A percentile compares a stretch with the other conserved stretches of the same genome.
These are phyloP conservation scores for Morella rubra DNA, from an alignment of 306 rosid genomes.

Conservation along the genomic window DNA sequence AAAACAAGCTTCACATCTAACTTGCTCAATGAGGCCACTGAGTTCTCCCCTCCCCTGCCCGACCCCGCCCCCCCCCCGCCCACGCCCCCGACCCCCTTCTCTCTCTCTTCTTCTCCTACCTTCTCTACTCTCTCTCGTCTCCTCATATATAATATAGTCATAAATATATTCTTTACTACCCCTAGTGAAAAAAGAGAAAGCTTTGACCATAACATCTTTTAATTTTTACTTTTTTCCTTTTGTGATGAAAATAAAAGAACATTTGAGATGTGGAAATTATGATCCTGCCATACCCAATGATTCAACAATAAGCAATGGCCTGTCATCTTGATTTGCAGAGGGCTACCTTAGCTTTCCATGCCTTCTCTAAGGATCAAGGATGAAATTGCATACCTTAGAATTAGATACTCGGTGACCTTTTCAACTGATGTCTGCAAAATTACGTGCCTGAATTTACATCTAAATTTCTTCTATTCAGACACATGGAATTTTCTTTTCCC, in stretches of 20 bases:
- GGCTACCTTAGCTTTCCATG: background rate
- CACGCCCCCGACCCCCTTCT: too few species aligned
- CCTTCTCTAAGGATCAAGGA: background rate
- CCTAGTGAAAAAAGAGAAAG: too few species aligned
- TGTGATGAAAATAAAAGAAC: background rate
- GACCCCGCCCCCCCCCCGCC: too few species aligned
- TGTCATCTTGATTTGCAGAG: background rate
- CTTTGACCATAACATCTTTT: too few species aligned
- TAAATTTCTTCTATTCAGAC: background rate
- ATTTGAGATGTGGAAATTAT: background rate
- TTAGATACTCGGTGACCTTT: background rate
- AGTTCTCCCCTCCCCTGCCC: background rate
- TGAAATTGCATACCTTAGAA: background rate
- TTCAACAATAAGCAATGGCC: background rate
- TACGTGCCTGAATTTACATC: background rate
- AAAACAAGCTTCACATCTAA: constrained; percentile 18
- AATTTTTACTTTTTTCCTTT: too few species aligned
- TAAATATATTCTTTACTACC: too few species aligned
- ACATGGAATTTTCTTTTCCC: background rate
- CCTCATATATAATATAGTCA: too few species aligned
- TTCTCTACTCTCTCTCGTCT: too few species aligned
- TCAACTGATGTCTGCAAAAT: background rate
- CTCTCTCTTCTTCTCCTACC: background rate
- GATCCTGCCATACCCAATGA: background rate
- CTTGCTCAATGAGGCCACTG: background rate